Conservation (phyloP, 345 rosid species). For the Eutrema yunnanense region DNA sequence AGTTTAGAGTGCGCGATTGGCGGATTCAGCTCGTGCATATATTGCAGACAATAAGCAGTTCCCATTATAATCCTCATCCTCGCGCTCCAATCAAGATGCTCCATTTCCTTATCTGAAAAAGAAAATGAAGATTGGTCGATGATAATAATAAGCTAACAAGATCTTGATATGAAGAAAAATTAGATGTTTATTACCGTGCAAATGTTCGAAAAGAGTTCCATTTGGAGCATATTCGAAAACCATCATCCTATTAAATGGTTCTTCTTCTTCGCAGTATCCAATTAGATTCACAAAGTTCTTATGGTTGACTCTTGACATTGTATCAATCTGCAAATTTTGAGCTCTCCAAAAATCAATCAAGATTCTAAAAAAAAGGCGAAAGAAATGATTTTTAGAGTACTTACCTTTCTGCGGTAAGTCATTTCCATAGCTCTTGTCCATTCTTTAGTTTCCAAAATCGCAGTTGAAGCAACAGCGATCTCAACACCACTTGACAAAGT, state of each 20-base stretch:
- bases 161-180: background rate
- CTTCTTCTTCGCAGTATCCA: slow-evolving; percentile 81
- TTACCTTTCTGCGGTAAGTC: slow-evolving; percentile 71
- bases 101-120: slow-evolving; percentile 68
- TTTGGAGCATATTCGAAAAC: slow-evolving; percentile 98
- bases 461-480: slow-evolving; percentile 72
- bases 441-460: slow-evolving; percentile 41
- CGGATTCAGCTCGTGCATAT: slow-evolving; percentile 89
- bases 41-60: slow-evolving; percentile 76
- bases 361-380: background rate
- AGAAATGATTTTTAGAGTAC: background rate
- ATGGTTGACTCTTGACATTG: slow-evolving; percentile 75
- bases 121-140: slow-evolving; percentile 6
- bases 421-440: slow-evolving; percentile 67
- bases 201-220: slow-evolving; percentile 79
- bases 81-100: slow-evolving; percentile 86
- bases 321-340: slow-evolving; percentile 46
- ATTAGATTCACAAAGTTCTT: slow-evolving; percentile 91
- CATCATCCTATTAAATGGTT: slow-evolving; percentile 94
- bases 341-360: background rate
- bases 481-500: slow-evolving; percentile 97
- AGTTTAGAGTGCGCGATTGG: slow-evolving; percentile 52
- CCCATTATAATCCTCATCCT: slow-evolving; percentile 94
- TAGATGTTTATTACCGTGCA: slow-evolving; percentile 55
- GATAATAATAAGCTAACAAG: background rate